Base-by-base conservation (phyloP, 1,284 basidiomycete species). In the Cryptococcus sp. region DNA sequence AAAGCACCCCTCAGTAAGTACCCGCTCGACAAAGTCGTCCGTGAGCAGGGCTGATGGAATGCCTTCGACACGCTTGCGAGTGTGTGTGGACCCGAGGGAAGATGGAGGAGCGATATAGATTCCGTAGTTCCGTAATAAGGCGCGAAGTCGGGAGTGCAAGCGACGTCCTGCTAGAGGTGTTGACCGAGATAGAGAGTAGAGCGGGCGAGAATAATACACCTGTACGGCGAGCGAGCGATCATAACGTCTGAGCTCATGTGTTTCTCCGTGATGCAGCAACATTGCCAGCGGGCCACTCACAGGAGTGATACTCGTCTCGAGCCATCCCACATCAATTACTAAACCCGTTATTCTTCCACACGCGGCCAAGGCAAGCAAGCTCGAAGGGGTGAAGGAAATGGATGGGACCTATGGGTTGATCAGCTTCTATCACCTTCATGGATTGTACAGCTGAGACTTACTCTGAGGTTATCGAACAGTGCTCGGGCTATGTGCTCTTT, bases 391-490 rank as follows among this genome's bases (percentile, higher is more conserved):
- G 77, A 98, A 98, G 0, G 92, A 93, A 61, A 99, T 84, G 1
- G 90, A 93, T 2, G 94, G 93, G 23, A 93, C 88, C 90, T 93
- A 57, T 10, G 3, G 16, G 10, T 22, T 53, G 29, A 61, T 50
- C 47, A n/a, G 15, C 48, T 16, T 47, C 19, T 15, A 39, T 26
- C 11, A 22, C 2, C 6, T 13, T 41, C 38, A 46, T 5, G 26
- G 26, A 4, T 5, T 29, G 10, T 29, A 29, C 26, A 29, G 26
- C 26, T 29, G 4, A 29, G 26, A 57, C 82, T 55, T 57, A 90
- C 93, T 79, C 94, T 89, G 15, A 94, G 80, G 67, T 95, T 95
- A 60, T 90, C 88, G 72, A 99, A 97, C 11, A 99, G 79, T 43
- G 92, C 86, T 50, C 86, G 84, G 5, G 91, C 91, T 49, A 99